Base-by-base conservation (phyloP, 2,329 filamentous ascomycete genomes). In the Fusarium mangiferae region DNA sequence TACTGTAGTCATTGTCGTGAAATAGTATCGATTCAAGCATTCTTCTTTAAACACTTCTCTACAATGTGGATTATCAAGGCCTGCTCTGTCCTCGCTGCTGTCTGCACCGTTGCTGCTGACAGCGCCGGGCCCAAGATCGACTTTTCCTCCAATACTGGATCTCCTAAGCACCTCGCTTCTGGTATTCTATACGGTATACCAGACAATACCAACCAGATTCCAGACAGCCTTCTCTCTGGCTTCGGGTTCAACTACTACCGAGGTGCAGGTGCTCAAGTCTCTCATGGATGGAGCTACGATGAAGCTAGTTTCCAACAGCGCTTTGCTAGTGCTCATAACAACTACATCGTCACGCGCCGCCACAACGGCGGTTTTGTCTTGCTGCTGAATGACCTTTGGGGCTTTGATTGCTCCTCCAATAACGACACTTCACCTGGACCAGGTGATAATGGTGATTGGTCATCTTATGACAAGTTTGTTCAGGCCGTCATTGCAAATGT, bases 371-470 rank as follows among this genome's bases (percentile, higher is more conserved):
- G 51, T 18, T 39, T 13, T 54, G 51, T 54, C 5, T 28, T 54
- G 20, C 18, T 54, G 51, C 10, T 54, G 24, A 54, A 54, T 28
- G 51, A 54, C 20, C 51, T 54, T 7, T 54, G 51, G 51, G 51
- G 51, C 10, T 54, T 54, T 39, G 51, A 54, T 7, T 54, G 51
- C 10, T 18, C 51, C 17, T 39, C 51, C 1, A 54, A 54, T 11
- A 54, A 54, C 20, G 9, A 7, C 0, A 54, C 35, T 0, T 54
- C 51, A n/a, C 51, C 51, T 0, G 35, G 24, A 0, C 51, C 51
- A 17, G 51, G 51, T 10, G 51, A 54, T 13, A 54, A 54, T 28
- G 51, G 51, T 2, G 51, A 54, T 4, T 54, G 51, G 51, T 39
- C 51, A 0, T 54, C 51, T 1, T 54, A 54, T 5, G 51, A 54